Conservation (phyloP, 495 filamentous ascomycete species). For the Chlorociboria aeruginascens region DNA sequence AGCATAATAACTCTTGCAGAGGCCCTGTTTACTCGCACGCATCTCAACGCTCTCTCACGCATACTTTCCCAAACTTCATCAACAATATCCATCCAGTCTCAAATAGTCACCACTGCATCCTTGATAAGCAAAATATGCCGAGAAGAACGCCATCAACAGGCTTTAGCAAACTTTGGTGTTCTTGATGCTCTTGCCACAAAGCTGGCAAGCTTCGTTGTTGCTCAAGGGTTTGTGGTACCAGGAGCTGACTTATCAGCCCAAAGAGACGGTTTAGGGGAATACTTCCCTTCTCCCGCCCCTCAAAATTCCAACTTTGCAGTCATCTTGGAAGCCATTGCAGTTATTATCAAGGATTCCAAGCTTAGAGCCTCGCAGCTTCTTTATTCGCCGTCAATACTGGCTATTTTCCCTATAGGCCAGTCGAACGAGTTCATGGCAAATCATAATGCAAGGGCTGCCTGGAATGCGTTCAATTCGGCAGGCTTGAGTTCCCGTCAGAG, state of each 20-base stretch:
- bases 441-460: constrained; percentile 20
- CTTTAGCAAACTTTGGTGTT: constrained; percentile 56
- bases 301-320: constrained; percentile 47
- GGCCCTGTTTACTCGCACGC: constrained; percentile 46
- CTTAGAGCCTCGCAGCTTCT: constrained; percentile 67
- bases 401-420: constrained; percentile 46
- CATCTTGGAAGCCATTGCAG: constrained; percentile 68
- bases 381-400: constrained; percentile 62
- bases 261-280: constrained; percentile 29
- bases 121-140: constrained; percentile 54
- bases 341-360: constrained; percentile 69
- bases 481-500: constrained; percentile 21
- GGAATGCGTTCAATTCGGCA: constrained; percentile 25
- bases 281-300: constrained; percentile 45
- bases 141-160: constrained; percentile 54
- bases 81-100: constrained; percentile 40
- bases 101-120: constrained; percentile 53
- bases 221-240: constrained; percentile 53
- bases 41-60: constrained; percentile 44
- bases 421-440: constrained; percentile 8
- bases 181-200: constrained; percentile 70
- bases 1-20: constrained; percentile 38
- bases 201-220: constrained; percentile 60
- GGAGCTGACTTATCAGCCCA: constrained; percentile 33
- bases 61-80: constrained; percentile 51